phyloP scores from a whole-genome alignment of 176 grass and related monocot genomes.

The Ananas comosus region DNA sequence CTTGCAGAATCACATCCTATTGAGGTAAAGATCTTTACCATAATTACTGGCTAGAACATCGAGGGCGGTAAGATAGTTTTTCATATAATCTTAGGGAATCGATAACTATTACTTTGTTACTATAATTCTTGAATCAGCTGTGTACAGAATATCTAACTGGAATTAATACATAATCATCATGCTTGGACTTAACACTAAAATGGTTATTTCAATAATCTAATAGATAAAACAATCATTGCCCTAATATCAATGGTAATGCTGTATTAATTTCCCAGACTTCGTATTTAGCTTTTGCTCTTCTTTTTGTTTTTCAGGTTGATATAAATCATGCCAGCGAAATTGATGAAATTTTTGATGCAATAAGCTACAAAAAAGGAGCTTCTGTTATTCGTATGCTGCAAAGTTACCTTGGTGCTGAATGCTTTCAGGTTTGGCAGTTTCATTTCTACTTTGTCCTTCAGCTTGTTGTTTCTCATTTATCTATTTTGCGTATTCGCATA shows the following conservation, averaged over 20 bases:
- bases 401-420: slow-evolving; percentile 93
- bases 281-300: background rate
- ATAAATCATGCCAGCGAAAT: slow-evolving; percentile 91
- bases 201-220: background rate
- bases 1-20: slow-evolving; percentile 91
- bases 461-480: background rate
- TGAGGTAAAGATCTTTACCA: slow-evolving; percentile 43
- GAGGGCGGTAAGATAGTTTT: background rate
- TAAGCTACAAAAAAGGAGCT: slow-evolving; percentile 98
- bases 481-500: too few relatives aligned
- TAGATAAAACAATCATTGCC: background rate
- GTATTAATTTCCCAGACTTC: background rate
- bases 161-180: background rate
- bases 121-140: background rate
- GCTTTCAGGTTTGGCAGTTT: slow-evolving; percentile 65
- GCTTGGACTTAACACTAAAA: background rate
- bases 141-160: too few relatives aligned
- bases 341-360: slow-evolving; percentile 99
- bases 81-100: background rate
- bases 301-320: slow-evolving; percentile 57
- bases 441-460: background rate
- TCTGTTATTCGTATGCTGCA: slow-evolving; percentile 95
- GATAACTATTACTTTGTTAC: background rate
- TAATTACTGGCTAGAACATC: background rate
- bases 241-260: background rate